Conservation (phyloP, 1,284 basidiomycete genomes). For the Ceratobasidium sp. region DNA sequence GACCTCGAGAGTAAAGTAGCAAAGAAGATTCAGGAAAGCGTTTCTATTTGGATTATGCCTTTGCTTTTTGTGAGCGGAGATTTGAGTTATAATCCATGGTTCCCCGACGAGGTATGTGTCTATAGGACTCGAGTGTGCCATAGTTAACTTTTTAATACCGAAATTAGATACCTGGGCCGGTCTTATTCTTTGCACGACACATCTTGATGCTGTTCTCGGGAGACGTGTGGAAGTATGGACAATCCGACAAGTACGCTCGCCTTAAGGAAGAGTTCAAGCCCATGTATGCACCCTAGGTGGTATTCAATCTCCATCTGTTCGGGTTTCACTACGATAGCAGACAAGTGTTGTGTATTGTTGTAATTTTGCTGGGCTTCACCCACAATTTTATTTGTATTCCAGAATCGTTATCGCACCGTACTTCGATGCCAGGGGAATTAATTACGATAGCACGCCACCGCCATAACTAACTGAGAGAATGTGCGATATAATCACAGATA, state of each 20-base stretch:
- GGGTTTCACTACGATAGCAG: not conserved
- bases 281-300: not conserved
- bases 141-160: not conserved
- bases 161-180: not conserved
- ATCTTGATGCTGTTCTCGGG: slow-evolving; percentile 1
- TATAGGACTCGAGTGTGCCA: not conserved
- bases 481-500: no score
- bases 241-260: slow-evolving; percentile 12
- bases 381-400: not conserved
- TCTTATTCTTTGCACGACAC: slow-evolving; percentile 18
- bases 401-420: no score
- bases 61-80: slow-evolving; percentile 8
- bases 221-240: slow-evolving; percentile 28
- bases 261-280: slow-evolving; percentile 24
- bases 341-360: not conserved
- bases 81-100: slow-evolving; percentile 17
- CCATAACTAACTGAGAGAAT: no score
- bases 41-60: slow-evolving; percentile 2
- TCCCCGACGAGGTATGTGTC: slow-evolving; percentile 24
- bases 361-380: not conserved
- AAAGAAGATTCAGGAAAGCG: slow-evolving; percentile 3
- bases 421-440: no score
- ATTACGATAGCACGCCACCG: no score
- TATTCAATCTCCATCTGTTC: not conserved
- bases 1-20: not conserved